Conservation (phyloP, 2,329 filamentous ascomycete species). For the Ceratocystis lukuohia region DNA sequence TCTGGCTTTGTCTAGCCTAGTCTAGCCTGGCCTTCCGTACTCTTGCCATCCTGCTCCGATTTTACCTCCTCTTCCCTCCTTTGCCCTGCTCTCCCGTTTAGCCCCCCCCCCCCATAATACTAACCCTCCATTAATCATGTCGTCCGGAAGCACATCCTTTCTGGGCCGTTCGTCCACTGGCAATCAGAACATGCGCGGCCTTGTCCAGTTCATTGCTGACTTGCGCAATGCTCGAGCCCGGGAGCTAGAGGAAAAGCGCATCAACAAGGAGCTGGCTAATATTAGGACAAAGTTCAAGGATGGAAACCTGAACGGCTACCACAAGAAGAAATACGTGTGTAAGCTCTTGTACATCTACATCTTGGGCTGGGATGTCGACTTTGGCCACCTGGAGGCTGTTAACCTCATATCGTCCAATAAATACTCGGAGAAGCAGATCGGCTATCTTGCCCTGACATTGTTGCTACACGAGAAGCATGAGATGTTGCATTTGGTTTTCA, state of each 20-base stretch:
- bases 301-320: constrained; percentile 83
- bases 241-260: constrained; percentile 95
- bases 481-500: constrained; percentile 87
- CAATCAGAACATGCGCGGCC: constrained; percentile 60
- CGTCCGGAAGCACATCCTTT: constrained; percentile 45
- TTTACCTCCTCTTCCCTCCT: constrained; percentile 21
- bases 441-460: constrained; percentile 90
- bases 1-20: background rate
- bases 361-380: constrained; percentile 96
- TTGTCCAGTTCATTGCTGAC: constrained; percentile 98
- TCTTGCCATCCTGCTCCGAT: background rate
- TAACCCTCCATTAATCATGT: constrained; percentile 30
- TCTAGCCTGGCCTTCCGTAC: background rate
- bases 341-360: constrained; percentile 99
- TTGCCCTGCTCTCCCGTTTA: no score
- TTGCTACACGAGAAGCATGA: constrained; percentile 97
- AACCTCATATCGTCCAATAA: constrained; percentile 94
- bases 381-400: constrained; percentile 94
- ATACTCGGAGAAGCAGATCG: constrained; percentile 99
- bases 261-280: constrained; percentile 98
- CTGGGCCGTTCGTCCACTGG: constrained; percentile 52
- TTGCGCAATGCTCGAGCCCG: constrained; percentile 85
- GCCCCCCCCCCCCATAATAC: no score
- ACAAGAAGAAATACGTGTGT: constrained; percentile 99
- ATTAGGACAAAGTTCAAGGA: constrained; percentile 98